Conservation (phyloP, 2,329 filamentous ascomycete genomes). For the Sarocladium oryzae region DNA sequence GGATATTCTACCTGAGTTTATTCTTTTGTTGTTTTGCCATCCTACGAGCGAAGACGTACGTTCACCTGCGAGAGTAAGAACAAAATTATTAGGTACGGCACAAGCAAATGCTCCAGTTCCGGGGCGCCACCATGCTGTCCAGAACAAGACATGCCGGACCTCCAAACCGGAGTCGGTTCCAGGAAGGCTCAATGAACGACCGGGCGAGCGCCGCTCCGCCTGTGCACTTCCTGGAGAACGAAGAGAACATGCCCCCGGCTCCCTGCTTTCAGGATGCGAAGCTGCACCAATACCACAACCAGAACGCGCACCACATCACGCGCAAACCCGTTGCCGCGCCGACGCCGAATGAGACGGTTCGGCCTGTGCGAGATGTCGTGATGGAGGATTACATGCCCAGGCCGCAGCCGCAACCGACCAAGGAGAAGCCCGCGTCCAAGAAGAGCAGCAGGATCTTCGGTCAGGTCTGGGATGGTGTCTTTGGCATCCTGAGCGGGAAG, state of each 20-base stretch:
- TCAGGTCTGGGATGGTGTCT: conserved; percentile 32
- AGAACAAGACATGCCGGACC: conserved; percentile 19
- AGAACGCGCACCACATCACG: not conserved
- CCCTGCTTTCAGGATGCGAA: conserved; percentile 5
- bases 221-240: conserved; percentile 52
- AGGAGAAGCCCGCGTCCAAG: conserved; percentile 19
- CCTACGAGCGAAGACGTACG: too few species aligned
- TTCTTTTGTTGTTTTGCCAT: too few species aligned
- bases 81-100: too few species aligned
- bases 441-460: conserved; percentile 24
- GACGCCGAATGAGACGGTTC: conserved; percentile 13
- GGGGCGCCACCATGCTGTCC: not conserved
- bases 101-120: not conserved
- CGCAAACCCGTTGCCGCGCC: conserved; percentile 8
- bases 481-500: conserved; percentile 23
- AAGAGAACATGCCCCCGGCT: conserved; percentile 13
- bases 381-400: not conserved
- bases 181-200: conserved; percentile 85
- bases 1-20: too few species aligned
- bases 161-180: conserved; percentile 46
- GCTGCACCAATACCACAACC: not conserved
- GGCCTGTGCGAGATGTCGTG: conserved; percentile 10
- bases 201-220: conserved; percentile 66
- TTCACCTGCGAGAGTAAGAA: too few species aligned
- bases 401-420: not conserved